Conservation (phyloP, 2,329 filamentous ascomycete species). For the Exophiala spinifera region DNA sequence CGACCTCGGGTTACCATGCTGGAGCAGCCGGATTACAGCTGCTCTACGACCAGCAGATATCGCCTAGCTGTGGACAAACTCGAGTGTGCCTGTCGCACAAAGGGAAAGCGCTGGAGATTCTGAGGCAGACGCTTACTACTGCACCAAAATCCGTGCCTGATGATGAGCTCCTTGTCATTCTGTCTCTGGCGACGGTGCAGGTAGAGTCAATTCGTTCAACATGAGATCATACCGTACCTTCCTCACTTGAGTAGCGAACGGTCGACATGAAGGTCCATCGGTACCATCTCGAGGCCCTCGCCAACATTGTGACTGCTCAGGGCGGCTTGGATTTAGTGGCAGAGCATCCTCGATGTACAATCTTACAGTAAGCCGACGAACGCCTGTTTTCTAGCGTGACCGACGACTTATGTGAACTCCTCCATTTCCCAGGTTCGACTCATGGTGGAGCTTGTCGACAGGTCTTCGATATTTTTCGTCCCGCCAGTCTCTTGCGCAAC, state of each 20-base stretch:
- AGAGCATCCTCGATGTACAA: slow-evolving; percentile 6
- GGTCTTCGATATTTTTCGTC: slow-evolving; percentile 6
- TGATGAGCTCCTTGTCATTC: slow-evolving; percentile 1
- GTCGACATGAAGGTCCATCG: slow-evolving; percentile 7
- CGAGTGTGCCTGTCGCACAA: slow-evolving; percentile 7
- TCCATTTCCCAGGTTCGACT: slow-evolving; percentile 5
- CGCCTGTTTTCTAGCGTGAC: too few relatives aligned
- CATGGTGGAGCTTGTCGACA: slow-evolving; percentile 9
- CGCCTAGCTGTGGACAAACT: slow-evolving; percentile 4
- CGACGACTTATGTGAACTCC: not conserved
- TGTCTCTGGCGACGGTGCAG: slow-evolving; percentile 1
- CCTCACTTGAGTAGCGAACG: not conserved
- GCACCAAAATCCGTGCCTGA: slow-evolving; percentile 1
- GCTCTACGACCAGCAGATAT: slow-evolving; percentile 7
- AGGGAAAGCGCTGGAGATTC: slow-evolving; percentile 1
- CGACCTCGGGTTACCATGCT: slow-evolving; percentile 9
- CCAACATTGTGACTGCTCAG: slow-evolving; percentile 5
- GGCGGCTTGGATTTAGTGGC: not conserved
- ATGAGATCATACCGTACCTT: not conserved
- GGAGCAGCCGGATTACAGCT: slow-evolving; percentile 8
- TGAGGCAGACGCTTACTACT: slow-evolving; percentile 1
- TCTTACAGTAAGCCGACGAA: slow-evolving; percentile 2
- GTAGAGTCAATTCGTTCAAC: not conserved
- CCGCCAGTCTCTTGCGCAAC: not conserved
- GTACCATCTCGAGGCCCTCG: slow-evolving; percentile 7